Evolutionary conservation across 176 grass and related monocot genomes (phyloP).

Genomic region (Ensete glaucum): DNA sequence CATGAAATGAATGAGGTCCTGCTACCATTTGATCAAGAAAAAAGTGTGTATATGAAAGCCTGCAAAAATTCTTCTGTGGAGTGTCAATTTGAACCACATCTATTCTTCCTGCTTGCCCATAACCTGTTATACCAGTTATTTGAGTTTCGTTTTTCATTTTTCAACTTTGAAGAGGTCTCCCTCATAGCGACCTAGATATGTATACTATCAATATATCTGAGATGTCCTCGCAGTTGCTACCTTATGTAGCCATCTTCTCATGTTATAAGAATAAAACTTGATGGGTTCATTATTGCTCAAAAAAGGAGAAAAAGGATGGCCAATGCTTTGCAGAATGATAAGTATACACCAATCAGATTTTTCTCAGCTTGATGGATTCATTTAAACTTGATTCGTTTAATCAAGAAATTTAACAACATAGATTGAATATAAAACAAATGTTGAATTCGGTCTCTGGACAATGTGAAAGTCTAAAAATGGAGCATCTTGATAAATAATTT

Average conservation of each 20-base stretch:
- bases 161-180: not conserved
- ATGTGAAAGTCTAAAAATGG: too few relatives aligned
- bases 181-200: not conserved
- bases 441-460: too few relatives aligned
- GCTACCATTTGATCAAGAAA: too few relatives aligned
- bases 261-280: not conserved
- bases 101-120: not conserved
- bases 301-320: not conserved
- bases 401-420: not conserved
- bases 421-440: too few relatives aligned
- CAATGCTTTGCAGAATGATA: not conserved
- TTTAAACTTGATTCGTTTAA: not conserved
- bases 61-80: too few relatives aligned
- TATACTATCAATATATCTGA: not conserved
- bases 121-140: not conserved
- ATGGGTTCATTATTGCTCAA: not conserved
- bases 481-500: not conserved
- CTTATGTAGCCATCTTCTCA: not conserved
- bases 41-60: too few relatives aligned
- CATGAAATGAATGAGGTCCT: too few relatives aligned
- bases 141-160: not conserved
- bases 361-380: not conserved
- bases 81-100: too few relatives aligned
- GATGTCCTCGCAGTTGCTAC: not conserved
- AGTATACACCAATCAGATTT: not conserved